Conservation (phyloP, 2,329 filamentous ascomycete genomes). For the Microascus cirrosus region DNA sequence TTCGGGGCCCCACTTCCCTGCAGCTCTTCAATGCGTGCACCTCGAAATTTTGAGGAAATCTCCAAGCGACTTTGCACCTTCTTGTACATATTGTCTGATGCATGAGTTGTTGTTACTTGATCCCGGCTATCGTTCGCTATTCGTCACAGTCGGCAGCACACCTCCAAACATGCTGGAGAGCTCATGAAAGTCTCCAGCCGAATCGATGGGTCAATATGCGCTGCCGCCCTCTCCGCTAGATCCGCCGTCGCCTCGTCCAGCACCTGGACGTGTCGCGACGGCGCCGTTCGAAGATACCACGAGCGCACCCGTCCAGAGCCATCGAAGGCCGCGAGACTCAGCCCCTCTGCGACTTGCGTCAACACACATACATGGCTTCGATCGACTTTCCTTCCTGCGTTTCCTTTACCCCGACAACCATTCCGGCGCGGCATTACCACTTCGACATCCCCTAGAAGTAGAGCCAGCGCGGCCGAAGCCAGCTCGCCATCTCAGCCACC, state of each 20-base stretch:
- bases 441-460: constrained; percentile 15
- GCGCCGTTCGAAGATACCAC: constrained; percentile 5
- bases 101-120: background rate
- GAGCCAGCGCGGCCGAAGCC: constrained; percentile 10
- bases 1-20: background rate
- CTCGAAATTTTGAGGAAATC: background rate
- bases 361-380: constrained; percentile 21
- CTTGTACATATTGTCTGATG: background rate
- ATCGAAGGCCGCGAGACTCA: constrained; percentile 4
- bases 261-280: constrained; percentile 3
- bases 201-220: constrained; percentile 49
- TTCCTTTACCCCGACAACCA: background rate
- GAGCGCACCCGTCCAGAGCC: constrained; percentile 1
- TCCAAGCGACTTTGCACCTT: background rate
- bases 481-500: constrained; percentile 7
- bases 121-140: background rate
- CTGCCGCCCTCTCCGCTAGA: constrained; percentile 35
- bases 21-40: background rate
- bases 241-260: constrained; percentile 21
- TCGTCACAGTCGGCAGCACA: constrained; percentile 6
- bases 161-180: constrained; percentile 33
- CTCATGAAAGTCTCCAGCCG: constrained; percentile 50
- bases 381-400: constrained; percentile 24
- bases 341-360: constrained; percentile 4
- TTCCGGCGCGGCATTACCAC: constrained; percentile 10